phyloP scores from a whole-genome alignment of 345 rosid genomes.

The Xanthoceras sorbifolium region DNA sequence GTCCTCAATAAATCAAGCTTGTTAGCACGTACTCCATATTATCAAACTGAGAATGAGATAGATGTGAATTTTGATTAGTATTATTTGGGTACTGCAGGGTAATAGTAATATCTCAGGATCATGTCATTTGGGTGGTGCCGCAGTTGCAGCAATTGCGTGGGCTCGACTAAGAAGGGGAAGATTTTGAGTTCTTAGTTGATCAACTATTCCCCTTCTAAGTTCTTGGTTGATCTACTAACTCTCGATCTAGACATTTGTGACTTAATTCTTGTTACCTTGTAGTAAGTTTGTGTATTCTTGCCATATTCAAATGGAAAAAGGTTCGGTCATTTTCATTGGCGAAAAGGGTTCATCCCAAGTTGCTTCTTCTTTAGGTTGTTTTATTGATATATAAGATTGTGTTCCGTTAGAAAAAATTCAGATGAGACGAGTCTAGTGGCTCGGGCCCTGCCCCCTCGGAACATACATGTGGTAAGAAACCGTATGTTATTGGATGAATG shows the following conservation, averaged over 20 bases:
- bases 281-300: not conserved
- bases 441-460: too few species aligned
- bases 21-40: not conserved
- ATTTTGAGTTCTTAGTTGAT: constrained; percentile 30
- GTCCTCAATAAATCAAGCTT: not conserved
- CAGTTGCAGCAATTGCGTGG: constrained; percentile 86
- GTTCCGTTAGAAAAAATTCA: too few species aligned
- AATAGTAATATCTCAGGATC: constrained; percentile 80
- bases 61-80: constrained; percentile 8
- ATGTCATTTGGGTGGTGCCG: constrained; percentile 93
- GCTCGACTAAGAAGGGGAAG: constrained; percentile 64
- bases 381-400: too few species aligned
- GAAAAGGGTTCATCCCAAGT: not conserved
- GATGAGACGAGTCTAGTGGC: too few species aligned
- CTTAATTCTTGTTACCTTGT: not conserved
- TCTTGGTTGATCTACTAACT: not conserved
- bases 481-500: too few species aligned
- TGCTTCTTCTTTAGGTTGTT: not conserved
- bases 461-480: too few species aligned
- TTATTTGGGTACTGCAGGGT: constrained; percentile 49
- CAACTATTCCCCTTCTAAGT: too few species aligned
- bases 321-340: not conserved
- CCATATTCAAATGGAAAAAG: not conserved
- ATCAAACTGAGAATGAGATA: not conserved
- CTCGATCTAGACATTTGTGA: not conserved